These are phyloP conservation scores for Dicorynia guianensis DNA, from an alignment of 306 rosid species.

Conservation along the genomic window DNA sequence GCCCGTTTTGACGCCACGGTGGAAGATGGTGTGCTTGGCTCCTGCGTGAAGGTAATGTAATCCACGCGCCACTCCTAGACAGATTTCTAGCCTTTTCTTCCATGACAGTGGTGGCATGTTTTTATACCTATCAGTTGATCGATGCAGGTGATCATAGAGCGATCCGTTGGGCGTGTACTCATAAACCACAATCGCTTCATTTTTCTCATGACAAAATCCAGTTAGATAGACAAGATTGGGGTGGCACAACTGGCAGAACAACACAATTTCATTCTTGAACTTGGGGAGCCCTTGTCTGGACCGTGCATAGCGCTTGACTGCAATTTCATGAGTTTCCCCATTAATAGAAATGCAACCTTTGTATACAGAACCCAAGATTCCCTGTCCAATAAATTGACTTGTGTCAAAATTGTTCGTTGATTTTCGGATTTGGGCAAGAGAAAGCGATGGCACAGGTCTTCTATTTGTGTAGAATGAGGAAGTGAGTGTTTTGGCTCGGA, in stretches of 20 bases:
- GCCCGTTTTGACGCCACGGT: accelerated
- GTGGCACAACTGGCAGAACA: background rate
- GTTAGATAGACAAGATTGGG: background rate
- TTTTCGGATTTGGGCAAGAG: background rate
- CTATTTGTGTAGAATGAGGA: background rate
- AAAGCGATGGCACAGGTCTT: background rate
- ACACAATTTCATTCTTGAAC: background rate
- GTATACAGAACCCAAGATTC: background rate
- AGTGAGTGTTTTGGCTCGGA: no score
- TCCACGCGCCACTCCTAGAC: background rate
- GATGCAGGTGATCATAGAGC: background rate
- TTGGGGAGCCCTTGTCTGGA: background rate
- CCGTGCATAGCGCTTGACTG: background rate
- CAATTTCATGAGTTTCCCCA: background rate
- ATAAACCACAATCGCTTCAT: background rate
- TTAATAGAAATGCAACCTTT: background rate
- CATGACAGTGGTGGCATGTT: background rate
- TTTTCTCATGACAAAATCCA: background rate
- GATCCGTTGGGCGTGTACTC: background rate
- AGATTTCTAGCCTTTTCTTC: slow-evolving; percentile 19
- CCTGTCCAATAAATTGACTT: background rate
- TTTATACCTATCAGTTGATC: background rate
- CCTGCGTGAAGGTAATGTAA: background rate
- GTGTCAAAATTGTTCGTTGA: background rate
- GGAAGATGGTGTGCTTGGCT: background rate